Evolutionary conservation across 2,329 filamentous ascomycete genomes (phyloP), one percentile per base, ranked within the genome.

Genomic region (Periconia sp.): DNA sequence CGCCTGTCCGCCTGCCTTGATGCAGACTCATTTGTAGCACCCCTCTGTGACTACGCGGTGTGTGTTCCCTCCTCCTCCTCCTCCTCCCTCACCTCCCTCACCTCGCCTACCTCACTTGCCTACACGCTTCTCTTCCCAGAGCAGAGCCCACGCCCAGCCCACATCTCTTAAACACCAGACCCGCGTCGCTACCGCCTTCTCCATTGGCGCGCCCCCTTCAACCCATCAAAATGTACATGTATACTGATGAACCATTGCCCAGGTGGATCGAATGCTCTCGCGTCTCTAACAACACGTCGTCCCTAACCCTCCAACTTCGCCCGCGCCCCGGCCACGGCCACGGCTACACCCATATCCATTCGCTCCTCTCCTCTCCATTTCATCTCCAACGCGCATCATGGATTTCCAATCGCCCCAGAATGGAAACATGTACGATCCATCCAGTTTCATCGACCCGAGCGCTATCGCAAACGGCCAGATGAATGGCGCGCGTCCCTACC

Each of bases 401-500:
- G 69, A 71, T 55, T 72, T 73, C 64, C 69, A 71, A 50, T 64
- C 64, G 6, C 67, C 69, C 43, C 69, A 72, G 58, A 71, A 69
- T 57, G 62, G 60, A 57, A 23, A 3, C 42, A 70, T 71, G 64
- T 72, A 68, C 57, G 69, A 72, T 52, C 64, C 68, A 50, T 63
- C 68, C 49, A 71, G 60, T 61, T 71, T 72, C 69, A 68, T 74
- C 56, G 72, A 74, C 56, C 71, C 71, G n/a, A 72, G 69, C 64
- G 71, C 72, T 56, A 72, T 75, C 52, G 65, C 63, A 27, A 70
- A 68, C 43, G 67, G 64, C 51, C 80, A 82, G 63, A 81, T 82
- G 90, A 77, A 85, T 82, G 67, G 88, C 90, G 80, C 90, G 91
- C 81, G 92, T 91, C 43, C 70, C 42, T 95, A 93, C 79, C 89